Base-by-base conservation (phyloP, 2,329 filamentous ascomycete species). In the Macroventuria anomochaeta region DNA sequence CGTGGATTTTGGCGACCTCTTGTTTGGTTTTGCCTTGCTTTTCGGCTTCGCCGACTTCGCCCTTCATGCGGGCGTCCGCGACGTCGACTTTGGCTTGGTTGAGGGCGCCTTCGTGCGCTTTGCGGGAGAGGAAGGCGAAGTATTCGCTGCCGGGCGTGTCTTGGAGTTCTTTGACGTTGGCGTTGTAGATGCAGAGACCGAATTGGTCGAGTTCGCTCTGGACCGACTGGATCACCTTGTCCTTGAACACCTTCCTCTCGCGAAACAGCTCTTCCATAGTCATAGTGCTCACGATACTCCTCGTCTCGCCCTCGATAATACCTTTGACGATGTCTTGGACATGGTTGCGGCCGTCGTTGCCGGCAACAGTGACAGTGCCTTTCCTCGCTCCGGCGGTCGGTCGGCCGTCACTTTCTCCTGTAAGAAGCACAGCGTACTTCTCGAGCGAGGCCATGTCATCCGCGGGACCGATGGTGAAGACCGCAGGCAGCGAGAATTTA, bases 241-340 rank as follows among this genome's bases (percentile, higher is more conserved):
- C 83, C 79, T 93, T 91, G 80, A 92, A 92, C 36, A 88, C 79
- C 62, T 90, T 87, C 28, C 89, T 81, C 75, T 90, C 87, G 55
- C 86, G 88, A 74, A 93, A 93, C 54, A 96, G 89, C 75, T 95
- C 90, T 71, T 93, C 90, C 89, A 95, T 93, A n/a, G 90, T 93
- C 89, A 96, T 93, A 63, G 85, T 88, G 0, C 87, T 90, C 34
- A 96, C 89, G 46, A 96, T 85, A 5, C 91, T 88, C 53, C 91
- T 84, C 1, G 89, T 93, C 74, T 96, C 91, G 57, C 91, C 91
- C 73, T 96, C 90, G 63, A 96, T 95, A 72, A 96, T 92, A 55
- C 90, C 91, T 74, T 91, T 93, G 74, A 96, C 88, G 57, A 96
- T 96, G 63, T 89, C 89, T 68, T 89, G 88, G 13, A 95, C 86